phyloP scores from a whole-genome alignment of 2,329 filamentous ascomycete genomes.

The Hypoxylon sp. region DNA sequence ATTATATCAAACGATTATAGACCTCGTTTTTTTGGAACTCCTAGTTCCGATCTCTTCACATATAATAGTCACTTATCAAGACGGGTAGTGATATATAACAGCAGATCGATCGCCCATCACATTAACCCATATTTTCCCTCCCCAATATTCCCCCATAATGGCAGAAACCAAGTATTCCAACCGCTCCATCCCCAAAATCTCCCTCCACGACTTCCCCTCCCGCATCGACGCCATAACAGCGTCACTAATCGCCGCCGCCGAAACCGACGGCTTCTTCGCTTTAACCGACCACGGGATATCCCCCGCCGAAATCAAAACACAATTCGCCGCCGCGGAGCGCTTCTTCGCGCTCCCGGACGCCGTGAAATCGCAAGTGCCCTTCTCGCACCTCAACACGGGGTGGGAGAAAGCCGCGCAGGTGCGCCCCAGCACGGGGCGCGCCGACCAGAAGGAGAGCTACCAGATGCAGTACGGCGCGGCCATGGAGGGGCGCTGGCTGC shows the following conservation, averaged over 20 bases:
- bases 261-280: slow-evolving; percentile 73
- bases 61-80: background rate
- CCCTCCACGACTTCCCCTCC: slow-evolving; percentile 66
- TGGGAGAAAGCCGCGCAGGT: slow-evolving; percentile 74
- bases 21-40: background rate
- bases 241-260: slow-evolving; percentile 67
- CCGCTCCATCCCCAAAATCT: slow-evolving; percentile 66
- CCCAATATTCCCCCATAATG: slow-evolving; percentile 41
- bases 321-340: slow-evolving; percentile 64
- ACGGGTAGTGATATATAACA: background rate
- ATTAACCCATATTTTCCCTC: background rate
- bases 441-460: slow-evolving; percentile 74
- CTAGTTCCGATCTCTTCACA: background rate
- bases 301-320: slow-evolving; percentile 62
- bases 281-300: slow-evolving; percentile 69
- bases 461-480: slow-evolving; percentile 70
- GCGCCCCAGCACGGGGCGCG: slow-evolving; percentile 70
- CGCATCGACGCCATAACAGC: slow-evolving; percentile 68
- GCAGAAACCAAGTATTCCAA: slow-evolving; percentile 58
- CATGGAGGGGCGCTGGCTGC: slow-evolving; percentile 68
- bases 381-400: slow-evolving; percentile 69
- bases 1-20: background rate
- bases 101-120: background rate
- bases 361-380: slow-evolving; percentile 68
- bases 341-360: slow-evolving; percentile 69